These are phyloP conservation scores for Cyclotella sp. DNA, from an alignment of 108 stramenopile genomes.

Conservation along the genomic window DNA sequence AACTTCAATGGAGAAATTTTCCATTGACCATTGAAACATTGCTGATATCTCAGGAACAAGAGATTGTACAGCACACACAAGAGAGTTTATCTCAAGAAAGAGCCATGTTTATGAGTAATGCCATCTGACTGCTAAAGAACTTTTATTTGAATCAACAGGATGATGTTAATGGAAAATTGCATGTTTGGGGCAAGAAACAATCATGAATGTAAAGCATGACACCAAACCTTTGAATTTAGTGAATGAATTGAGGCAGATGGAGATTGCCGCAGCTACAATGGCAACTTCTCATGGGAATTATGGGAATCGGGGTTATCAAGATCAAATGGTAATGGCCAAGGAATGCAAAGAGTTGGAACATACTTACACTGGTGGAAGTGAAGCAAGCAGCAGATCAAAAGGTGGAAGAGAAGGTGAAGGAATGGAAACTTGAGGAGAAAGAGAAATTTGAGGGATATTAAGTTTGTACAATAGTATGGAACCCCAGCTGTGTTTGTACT, in stretches of 20 bases:
- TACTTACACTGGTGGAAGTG: conserved; percentile 38
- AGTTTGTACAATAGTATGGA: conserved; percentile 37
- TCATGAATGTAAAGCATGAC: conserved; percentile 53
- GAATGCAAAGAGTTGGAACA: conserved; percentile 53
- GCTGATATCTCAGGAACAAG: conserved; percentile 56
- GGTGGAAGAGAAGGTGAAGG: conserved; percentile 36
- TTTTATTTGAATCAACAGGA: conserved; percentile 40
- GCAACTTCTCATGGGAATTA: not conserved
- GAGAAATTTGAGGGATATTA: conserved; percentile 50
- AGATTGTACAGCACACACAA: conserved; percentile 52
- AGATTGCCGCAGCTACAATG: conserved; percentile 15
- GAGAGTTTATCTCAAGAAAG: conserved; percentile 45
- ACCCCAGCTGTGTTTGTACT: conserved; percentile 54
- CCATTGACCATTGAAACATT: conserved; percentile 51
- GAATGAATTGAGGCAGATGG: conserved; percentile 35
- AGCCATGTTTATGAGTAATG: conserved; percentile 53
- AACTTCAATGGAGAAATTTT: conserved; percentile 55
- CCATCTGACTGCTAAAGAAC: conserved; percentile 46
- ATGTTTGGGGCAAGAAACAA: conserved; percentile 40
- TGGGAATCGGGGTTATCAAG: conserved; percentile 19
- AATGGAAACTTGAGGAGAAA: conserved; percentile 52
- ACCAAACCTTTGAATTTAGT: conserved; percentile 49
- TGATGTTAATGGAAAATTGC: not conserved
- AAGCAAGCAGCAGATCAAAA: conserved; percentile 37
- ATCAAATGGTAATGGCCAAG: conserved; percentile 33